Conservation (phyloP, 129 eudicot species). For the Kitagawia praeruptora region DNA sequence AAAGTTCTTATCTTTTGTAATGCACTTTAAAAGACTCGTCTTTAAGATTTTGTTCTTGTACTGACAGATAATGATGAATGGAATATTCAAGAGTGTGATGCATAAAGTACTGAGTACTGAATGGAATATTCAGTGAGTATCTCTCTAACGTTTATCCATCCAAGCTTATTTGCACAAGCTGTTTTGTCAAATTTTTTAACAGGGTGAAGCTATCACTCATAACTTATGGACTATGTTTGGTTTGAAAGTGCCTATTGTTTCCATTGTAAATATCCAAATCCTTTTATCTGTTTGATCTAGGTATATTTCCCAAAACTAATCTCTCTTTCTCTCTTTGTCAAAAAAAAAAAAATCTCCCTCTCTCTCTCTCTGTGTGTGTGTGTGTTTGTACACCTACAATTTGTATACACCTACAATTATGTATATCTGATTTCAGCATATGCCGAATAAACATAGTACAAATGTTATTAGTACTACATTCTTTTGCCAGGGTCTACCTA, state of each 20-base stretch:
- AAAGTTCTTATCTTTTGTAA: neutral
- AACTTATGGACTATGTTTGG: conserved; percentile 82
- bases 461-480: too few relatives aligned
- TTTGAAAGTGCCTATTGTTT: conserved; percentile 70
- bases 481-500: too few relatives aligned
- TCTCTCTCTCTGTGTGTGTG: too few relatives aligned
- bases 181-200: conserved; percentile 15
- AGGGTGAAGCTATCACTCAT: conserved; percentile 93
- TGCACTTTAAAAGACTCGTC: neutral
- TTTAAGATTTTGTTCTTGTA: neutral
- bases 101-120: conserved; percentile 24
- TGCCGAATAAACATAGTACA: too few relatives aligned
- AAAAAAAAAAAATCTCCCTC: too few relatives aligned
- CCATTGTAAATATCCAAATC: conserved; percentile 30
- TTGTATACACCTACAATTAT: too few relatives aligned
- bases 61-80: conserved; percentile 23
- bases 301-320: too few relatives aligned
- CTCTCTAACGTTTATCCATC: neutral
- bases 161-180: conserved; percentile 1
- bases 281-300: too few relatives aligned
- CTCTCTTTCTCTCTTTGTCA: too few relatives aligned
- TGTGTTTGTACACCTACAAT: too few relatives aligned
- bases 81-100: conserved; percentile 21
- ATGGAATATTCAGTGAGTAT: neutral
- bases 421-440: too few relatives aligned